Evolutionary conservation across 495 filamentous ascomycete genomes (phyloP), one percentile per base, ranked within the genome.

Genomic region (Penicillium samsonianum): DNA sequence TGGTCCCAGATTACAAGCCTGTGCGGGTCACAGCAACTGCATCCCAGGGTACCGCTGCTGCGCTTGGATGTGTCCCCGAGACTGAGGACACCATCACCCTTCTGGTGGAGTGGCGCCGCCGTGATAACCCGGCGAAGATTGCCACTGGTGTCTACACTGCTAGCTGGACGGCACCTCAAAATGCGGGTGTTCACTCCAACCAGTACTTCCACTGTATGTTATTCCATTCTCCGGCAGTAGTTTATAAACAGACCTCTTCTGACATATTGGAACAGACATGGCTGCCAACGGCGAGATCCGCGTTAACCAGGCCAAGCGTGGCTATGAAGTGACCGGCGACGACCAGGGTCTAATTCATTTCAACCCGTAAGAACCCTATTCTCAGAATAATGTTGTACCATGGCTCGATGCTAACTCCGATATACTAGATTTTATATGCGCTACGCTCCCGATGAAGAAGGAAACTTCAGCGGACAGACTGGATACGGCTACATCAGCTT

Each of bases 71-170:
- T 68, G 83, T 84, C 33, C 78, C 82, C 9, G 80, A 81, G 50
- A 97, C 92, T 0, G 92, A 97, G 73, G 92, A 97, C 67, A 96
- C 92, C 14, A 97, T 97, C 70, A 90, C 90, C 1, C 73, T 96
- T 50, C 77, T 96, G 3, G 91, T 95, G 6, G 86, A 92, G 57
- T 97, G 92, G 92, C 82, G 83, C 56, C 88, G 89, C 72, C 86
- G 85, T 67, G 78, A 75, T 37, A 83, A 89, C 49, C 76, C 81
- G 0, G 75, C 68, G 10, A 89, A 89, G 73, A 73, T 82, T 44
- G 92, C 90, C 7, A 95, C 90, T 9, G 92, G 86, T n/a, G 90
- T 96, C 2, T 96, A 96, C 66, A 97, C 92, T 1, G 90, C 92
- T 26, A 91, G 88, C 44, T 97, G 92, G 92, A 96, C 91, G 1